These are phyloP conservation scores for Pouteria glomerata DNA, from an alignment of 148 eudicot species.

Conservation along the genomic window DNA sequence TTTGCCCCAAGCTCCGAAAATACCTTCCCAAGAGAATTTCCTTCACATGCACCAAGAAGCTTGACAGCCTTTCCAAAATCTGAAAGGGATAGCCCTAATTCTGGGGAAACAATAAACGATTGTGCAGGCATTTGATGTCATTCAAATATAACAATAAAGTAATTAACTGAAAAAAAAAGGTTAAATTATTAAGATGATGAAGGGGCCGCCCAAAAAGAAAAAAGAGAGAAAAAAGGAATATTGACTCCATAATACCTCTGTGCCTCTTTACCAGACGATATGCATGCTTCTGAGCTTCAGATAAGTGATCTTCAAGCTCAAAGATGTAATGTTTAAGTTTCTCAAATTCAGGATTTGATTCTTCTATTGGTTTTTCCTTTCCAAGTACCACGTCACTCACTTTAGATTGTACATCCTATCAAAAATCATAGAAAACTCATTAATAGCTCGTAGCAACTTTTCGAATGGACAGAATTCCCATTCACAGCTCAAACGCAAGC, in stretches of 20 bases:
- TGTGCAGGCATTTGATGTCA: background rate
- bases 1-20: conserved; percentile 81
- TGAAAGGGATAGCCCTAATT: conserved; percentile 81
- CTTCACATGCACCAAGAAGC: conserved; percentile 85
- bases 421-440: conserved; percentile 12
- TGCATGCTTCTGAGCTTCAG: conserved; percentile 94
- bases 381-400: conserved; percentile 92
- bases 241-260: conserved; percentile 50
- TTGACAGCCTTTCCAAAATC: conserved; percentile 92
- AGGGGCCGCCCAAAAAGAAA: no score
- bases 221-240: background rate
- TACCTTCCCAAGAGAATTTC: conserved; percentile 76
- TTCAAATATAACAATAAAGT: background rate
- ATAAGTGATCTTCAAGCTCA: conserved; percentile 91
- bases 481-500: background rate
- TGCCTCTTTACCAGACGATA: conserved; percentile 92
- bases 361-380: conserved; percentile 92
- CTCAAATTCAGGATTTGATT: conserved; percentile 82
- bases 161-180: conserved; percentile 1
- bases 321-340: conserved; percentile 75
- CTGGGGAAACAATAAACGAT: conserved; percentile 28
- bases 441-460: conserved; percentile 1
- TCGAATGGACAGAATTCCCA: conserved; percentile 11
- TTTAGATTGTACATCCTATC: conserved; percentile 81
- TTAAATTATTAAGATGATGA: no score